These are phyloP conservation scores for Bruguiera gymnorhiza DNA, from an alignment of 345 rosid species.

Conservation along the genomic window DNA sequence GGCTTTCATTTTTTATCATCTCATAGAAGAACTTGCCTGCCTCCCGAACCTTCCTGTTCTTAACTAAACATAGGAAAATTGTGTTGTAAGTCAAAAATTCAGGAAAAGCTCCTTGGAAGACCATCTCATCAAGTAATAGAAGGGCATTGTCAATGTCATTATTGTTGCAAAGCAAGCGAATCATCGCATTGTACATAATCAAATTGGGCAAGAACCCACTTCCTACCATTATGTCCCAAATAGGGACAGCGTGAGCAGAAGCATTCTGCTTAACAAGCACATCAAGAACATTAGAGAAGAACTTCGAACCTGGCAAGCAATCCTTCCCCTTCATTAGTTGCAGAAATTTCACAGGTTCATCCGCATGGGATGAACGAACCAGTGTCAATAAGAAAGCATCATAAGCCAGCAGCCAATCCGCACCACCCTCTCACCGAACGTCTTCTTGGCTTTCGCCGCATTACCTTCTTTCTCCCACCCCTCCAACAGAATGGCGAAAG, in stretches of 20 bases:
- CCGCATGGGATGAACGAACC: constrained; percentile 25
- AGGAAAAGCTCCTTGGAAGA: constrained; percentile 47
- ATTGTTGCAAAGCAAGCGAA: constrained; percentile 44
- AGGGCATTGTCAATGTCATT: constrained; percentile 37
- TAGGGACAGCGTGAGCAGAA: constrained; percentile 16
- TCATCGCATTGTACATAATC: constrained; percentile 47
- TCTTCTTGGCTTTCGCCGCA: constrained; percentile 41
- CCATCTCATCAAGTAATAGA: constrained; percentile 52
- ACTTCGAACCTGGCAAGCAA: constrained; percentile 52
- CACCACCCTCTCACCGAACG: constrained; percentile 48
- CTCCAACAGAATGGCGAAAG: constrained; percentile 50
- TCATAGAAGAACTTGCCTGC: constrained; percentile 45
- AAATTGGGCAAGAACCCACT: constrained; percentile 43
- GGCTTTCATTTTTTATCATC: constrained; percentile 55
- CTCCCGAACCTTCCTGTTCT: constrained; percentile 39
- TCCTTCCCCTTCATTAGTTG: constrained; percentile 42
- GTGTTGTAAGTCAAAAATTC: constrained; percentile 46
- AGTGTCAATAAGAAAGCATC: constrained; percentile 42
- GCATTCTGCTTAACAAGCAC: constrained; percentile 41
- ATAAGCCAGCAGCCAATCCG: constrained; percentile 40
- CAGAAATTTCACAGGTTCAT: constrained; percentile 44
- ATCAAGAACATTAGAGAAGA: constrained; percentile 46
- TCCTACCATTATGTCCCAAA: constrained; percentile 46
- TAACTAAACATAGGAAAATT: constrained; percentile 47
- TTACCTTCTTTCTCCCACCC: constrained; percentile 64